phyloP scores from a whole-genome alignment of 768 basidiomycete species.

The Russula foetens region DNA sequence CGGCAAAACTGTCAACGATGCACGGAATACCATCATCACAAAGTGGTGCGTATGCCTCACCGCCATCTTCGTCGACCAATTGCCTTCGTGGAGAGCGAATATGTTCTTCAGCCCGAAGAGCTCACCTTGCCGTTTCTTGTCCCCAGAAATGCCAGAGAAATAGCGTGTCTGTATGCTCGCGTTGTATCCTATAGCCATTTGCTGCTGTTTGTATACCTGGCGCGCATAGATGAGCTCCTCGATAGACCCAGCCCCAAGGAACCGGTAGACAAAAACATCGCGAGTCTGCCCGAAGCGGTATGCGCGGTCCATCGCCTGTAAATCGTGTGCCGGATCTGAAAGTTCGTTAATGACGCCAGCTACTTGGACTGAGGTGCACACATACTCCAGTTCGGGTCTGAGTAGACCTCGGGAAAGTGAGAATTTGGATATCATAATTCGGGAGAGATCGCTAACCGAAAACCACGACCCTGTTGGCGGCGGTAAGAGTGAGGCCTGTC shows the following conservation, averaged over 20 bases:
- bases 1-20: not conserved
- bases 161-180: slow-evolving; percentile 79
- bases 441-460: slow-evolving; percentile 43
- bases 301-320: slow-evolving; percentile 86
- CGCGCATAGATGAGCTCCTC: slow-evolving; percentile 86
- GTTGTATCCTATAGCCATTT: slow-evolving; percentile 86
- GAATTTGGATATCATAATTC: not conserved
- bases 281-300: slow-evolving; percentile 84
- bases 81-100: slow-evolving; percentile 66
- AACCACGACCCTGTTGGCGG: slow-evolving; percentile 91
- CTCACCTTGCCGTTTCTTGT: slow-evolving; percentile 66
- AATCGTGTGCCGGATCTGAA: slow-evolving; percentile 87
- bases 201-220: slow-evolving; percentile 90
- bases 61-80: slow-evolving; percentile 62
- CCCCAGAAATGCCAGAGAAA: slow-evolving; percentile 78
- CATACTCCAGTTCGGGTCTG: slow-evolving; percentile 95
- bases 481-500: slow-evolving; percentile 82
- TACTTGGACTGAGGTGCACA: slow-evolving; percentile 4
- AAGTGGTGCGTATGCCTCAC: slow-evolving; percentile 38
- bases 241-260: slow-evolving; percentile 80
- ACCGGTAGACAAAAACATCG: slow-evolving; percentile 75
- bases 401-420: not conserved
- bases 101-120: slow-evolving; percentile 84
- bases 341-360: not conserved
- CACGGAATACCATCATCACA: not conserved